phyloP scores from a whole-genome alignment of 371 early-diverging fungal genomes.

The Mortierella sp. region DNA sequence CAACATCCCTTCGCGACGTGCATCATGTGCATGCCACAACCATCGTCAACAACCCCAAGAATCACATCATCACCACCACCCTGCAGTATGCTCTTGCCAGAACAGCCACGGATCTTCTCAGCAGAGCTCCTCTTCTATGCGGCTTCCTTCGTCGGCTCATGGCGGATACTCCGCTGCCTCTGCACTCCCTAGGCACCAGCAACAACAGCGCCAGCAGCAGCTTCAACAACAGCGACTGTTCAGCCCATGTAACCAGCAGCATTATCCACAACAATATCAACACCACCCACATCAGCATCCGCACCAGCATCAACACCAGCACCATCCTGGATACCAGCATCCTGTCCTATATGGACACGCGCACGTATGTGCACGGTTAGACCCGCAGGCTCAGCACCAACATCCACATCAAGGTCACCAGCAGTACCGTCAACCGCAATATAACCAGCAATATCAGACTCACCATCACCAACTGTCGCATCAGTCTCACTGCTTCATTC shows the following conservation, averaged over 20 bases:
- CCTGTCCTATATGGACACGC: neutral
- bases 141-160: neutral
- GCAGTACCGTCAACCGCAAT: neutral
- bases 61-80: neutral
- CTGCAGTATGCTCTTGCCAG: neutral
- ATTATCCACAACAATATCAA: neutral
- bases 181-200: neutral
- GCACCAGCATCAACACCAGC: conserved; percentile 10
- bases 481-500: neutral
- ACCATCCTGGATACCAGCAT: neutral
- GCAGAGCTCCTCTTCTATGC: neutral
- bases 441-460: conserved; percentile 7
- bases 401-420: neutral
- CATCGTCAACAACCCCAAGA: neutral
- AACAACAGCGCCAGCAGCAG: neutral
- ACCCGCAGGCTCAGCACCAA: neutral
- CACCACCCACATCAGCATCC: conserved; percentile 1
- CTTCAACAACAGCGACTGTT: neutral
- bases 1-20: neutral
- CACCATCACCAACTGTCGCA: neutral
- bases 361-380: neutral
- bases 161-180: neutral
- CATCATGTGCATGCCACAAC: neutral
- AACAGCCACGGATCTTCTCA: neutral
- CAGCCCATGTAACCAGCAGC: conserved; percentile 8